Evolutionary conservation across 2,329 filamentous ascomycete species (phyloP), one percentile per base, ranked within the genome.

Genomic region (Cercospora brassicicola): DNA sequence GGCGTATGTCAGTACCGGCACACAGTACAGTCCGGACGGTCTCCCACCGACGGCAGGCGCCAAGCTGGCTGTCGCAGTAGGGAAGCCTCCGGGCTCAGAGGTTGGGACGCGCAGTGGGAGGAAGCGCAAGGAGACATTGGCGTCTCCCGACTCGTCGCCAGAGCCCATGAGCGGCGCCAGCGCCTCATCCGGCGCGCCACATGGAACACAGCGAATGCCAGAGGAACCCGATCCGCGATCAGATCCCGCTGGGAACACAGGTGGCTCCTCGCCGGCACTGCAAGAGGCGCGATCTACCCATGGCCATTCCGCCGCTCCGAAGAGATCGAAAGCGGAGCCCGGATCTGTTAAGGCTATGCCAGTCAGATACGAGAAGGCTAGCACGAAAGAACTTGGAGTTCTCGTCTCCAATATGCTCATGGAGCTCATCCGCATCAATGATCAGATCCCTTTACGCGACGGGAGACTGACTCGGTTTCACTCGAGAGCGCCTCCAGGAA

Each of bases 391-490:
- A 78, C 87, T 99, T 77, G 95, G 97, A 30, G 85, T 94, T 51
- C 83, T 99, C 69, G 95, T 99, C 73, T 89, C 94, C 56, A 92
- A 96, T 76, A 98, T 99, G 95, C 86, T 99, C 59, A 90, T 94
- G 80, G 95, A 99, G 81, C 84, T 99, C 59, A 96, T 99, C 73
- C 89, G 92, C 69, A 92, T 94, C 71, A 99, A 99, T 76, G 95
- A 99, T 79, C 87, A 87, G 59, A 88, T 95, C 71, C 94, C 94
- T 57, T 87, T 97, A 65, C 89, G 90, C 74, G 92, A 92, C 72
- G 93, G 92, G 36, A 91, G 92, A 36, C 85, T 99, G 65, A 99
- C 95, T 61, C 88, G 95, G 64, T 99, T 99, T 79, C 95, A 99
- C 80, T 98, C 73, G 68, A 86, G 85, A 75, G 88, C 90, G 15